Evolutionary conservation across 2,329 filamentous ascomycete species (phyloP), one percentile per base, ranked within the genome.

Genomic region (Pleurostoma richardsiae): DNA sequence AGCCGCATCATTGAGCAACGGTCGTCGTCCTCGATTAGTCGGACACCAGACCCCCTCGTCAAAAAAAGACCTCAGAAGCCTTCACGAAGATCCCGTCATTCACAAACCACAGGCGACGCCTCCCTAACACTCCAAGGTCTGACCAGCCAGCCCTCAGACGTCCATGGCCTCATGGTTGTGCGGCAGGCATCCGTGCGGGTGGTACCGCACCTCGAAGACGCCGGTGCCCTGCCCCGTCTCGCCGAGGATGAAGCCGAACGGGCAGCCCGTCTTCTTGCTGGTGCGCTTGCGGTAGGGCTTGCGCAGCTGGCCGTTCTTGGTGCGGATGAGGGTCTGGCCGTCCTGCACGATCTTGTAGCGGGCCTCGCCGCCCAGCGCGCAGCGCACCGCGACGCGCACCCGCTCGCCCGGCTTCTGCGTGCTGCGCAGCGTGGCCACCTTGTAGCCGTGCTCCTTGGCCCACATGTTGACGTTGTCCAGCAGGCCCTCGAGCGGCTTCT

Each of bases 271-370:
- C 45, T 52, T 52, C 50, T 52, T 52, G 50, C 50, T 52, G 30
- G 48, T 52, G 42, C 50, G 46, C 50, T 52, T 52, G 31, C 50
- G 50, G 39, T 52, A 52, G 31, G 50, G 50, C 41, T 52, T 52
- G 26, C 50, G 48, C 41, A 52, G 48, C 48, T 52, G 50, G 39
- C 50, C 50, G 27, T 40, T 52, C 45, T 52, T 52, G 31, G 50
- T 52, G 10, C 48, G 42, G 45, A 52, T 52, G 26, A 52, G 45
- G 7, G 48, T 45, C 41, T 52, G 47, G 29, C 50, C 50, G 29
- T 52, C 47, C 48, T 52, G 47, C 10, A 40, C 46, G 42, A 47
- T 48, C 48, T 52, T 52, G 48, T 52, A 52, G 7, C 50, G 39
- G 5, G 50, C 48, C 50, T 52, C 50, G 33, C 50, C 50, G 45